phyloP scores from a whole-genome alignment of 768 basidiomycete genomes.

The Lactarius evosmus region DNA sequence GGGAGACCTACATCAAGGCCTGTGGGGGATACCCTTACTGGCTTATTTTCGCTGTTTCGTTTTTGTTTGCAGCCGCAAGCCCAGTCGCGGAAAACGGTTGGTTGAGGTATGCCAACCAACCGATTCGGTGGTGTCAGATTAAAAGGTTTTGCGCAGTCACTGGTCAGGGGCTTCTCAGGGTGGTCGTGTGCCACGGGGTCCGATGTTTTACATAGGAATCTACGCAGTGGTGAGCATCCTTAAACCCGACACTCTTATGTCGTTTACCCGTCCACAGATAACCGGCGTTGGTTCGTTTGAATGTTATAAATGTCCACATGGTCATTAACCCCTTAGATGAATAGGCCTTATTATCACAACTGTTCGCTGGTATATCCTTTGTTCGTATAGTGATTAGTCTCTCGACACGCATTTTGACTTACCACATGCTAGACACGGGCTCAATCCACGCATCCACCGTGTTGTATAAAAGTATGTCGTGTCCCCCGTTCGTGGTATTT shows the following conservation, averaged over 20 bases:
- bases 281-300: conserved; percentile 15
- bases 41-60: conserved; percentile 37
- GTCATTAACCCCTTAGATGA: conserved; percentile 13
- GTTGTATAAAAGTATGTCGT: conserved; percentile 61
- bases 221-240: conserved; percentile 57
- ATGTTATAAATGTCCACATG: not conserved
- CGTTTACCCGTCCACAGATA: conserved; percentile 1
- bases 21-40: conserved; percentile 41
- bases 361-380: conserved; percentile 68
- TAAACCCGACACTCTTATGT: not conserved
- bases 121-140: conserved; percentile 14
- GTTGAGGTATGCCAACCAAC: conserved; percentile 31
- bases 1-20: conserved; percentile 44
- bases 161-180: conserved; percentile 41
- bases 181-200: conserved; percentile 28
- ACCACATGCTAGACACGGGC: conserved; percentile 51
- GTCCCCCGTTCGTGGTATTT: not conserved
- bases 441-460: conserved; percentile 79
- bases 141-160: conserved; percentile 27
- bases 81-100: conserved; percentile 51
- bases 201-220: conserved; percentile 60
- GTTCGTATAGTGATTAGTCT: conserved; percentile 38
- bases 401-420: conserved; percentile 12
- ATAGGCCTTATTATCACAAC: conserved; percentile 57
- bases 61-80: conserved; percentile 40